A percentile compares a stretch with the other conserved stretches of the same genome.
These are phyloP conservation scores for Hypoxylon sp. DNA, from an alignment of 2,329 filamentous ascomycete species.

Conservation along the genomic window DNA sequence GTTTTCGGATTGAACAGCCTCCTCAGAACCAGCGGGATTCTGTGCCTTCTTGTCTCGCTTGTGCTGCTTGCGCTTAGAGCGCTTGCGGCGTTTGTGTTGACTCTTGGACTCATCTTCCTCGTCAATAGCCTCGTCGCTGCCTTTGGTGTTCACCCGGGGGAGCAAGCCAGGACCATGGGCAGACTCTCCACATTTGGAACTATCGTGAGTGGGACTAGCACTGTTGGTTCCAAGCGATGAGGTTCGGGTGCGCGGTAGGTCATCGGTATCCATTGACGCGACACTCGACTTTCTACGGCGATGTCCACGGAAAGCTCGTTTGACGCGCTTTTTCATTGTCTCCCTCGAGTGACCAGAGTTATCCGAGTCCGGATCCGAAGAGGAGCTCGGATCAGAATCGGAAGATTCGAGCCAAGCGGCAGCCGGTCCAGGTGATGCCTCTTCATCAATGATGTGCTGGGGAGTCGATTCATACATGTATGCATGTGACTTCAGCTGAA, in stretches of 20 bases:
- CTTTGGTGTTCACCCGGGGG: constrained; percentile 58
- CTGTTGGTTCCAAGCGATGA: constrained; percentile 61
- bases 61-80: constrained; percentile 52
- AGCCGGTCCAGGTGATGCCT: constrained; percentile 86
- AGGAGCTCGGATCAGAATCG: constrained; percentile 68
- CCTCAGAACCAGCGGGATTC: constrained; percentile 44
- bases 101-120: constrained; percentile 61
- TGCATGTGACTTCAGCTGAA: constrained; percentile 91
- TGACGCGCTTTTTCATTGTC: constrained; percentile 82
- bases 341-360: constrained; percentile 71
- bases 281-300: constrained; percentile 83
- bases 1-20: constrained; percentile 49
- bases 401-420: constrained; percentile 86
- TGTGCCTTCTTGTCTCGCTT: constrained; percentile 56
- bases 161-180: constrained; percentile 56
- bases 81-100: constrained; percentile 54
- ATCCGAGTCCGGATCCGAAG: constrained; percentile 77
- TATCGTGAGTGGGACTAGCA: constrained; percentile 56
- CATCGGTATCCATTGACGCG: constrained; percentile 74
- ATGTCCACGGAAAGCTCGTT: constrained; percentile 78
- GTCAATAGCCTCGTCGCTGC: constrained; percentile 62
- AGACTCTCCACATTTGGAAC: constrained; percentile 58
- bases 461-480: constrained; percentile 95
- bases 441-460: constrained; percentile 92
- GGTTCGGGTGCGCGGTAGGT: constrained; percentile 49